Percentiles rank a stretch among this genome's conserved stretches.
These are phyloP conservation scores for Calonectria naviculata DNA, from an alignment of 2,329 filamentous ascomycete species.

Conservation along the genomic window DNA sequence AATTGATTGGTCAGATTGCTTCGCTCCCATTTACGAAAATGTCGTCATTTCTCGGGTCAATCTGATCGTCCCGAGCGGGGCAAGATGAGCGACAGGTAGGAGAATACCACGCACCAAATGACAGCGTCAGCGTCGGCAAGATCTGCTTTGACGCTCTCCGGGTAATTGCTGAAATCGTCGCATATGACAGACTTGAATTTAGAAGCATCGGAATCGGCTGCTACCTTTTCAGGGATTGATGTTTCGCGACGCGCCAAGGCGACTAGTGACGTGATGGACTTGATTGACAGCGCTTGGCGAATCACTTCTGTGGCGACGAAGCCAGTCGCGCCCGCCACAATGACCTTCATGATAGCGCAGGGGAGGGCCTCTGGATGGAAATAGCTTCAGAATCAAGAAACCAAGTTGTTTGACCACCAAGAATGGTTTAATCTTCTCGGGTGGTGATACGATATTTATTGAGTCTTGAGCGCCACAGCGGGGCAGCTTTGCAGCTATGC, in stretches of 20 bases:
- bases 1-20: not conserved
- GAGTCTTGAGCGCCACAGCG: not conserved
- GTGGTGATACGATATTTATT: not conserved
- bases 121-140: constrained; percentile 55
- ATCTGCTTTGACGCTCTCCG: constrained; percentile 51
- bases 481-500: not conserved
- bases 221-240: constrained; percentile 34
- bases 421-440: not conserved
- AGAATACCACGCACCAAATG: constrained; percentile 49
- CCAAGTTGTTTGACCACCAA: not conserved
- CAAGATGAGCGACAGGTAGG: not conserved
- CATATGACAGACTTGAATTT: constrained; percentile 55
- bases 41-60: not conserved
- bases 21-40: not conserved
- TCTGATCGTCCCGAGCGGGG: not conserved
- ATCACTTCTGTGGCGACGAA: constrained; percentile 56
- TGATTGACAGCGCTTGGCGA: constrained; percentile 51
- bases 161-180: constrained; percentile 53
- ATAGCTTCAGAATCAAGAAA: not conserved
- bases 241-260: constrained; percentile 53
- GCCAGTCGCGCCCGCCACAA: constrained; percentile 55
- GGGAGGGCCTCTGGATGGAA: not conserved
- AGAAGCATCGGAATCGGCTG: constrained; percentile 34
- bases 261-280: constrained; percentile 52
- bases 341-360: constrained; percentile 51